These are phyloP conservation scores for Nepenthes mirabilis DNA, from an alignment of 148 eudicot genomes.

Conservation along the genomic window DNA sequence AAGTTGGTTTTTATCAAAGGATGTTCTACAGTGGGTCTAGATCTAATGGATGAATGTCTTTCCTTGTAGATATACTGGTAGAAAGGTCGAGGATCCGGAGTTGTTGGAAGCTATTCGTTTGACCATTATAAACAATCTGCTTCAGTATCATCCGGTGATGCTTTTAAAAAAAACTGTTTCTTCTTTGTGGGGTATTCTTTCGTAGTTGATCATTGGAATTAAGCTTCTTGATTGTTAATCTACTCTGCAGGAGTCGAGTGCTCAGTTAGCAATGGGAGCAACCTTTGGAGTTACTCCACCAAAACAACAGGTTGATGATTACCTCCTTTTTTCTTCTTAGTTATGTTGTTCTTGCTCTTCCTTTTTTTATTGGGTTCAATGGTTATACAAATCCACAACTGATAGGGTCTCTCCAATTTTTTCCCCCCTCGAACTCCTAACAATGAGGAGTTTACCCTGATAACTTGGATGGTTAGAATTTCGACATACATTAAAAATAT, in stretches of 20 bases:
- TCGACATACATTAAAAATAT: too few relatives aligned
- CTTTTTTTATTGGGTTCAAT: too few relatives aligned
- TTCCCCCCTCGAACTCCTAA: too few relatives aligned
- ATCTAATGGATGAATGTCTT: slow-evolving; percentile 4
- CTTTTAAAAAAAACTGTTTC: background rate
- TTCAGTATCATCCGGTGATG: slow-evolving; percentile 83
- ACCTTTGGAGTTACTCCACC: slow-evolving; percentile 73
- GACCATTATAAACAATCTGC: slow-evolving; percentile 86
- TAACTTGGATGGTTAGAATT: too few relatives aligned
- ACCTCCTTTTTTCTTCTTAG: background rate
- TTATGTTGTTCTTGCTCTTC: background rate
- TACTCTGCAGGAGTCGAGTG: slow-evolving; percentile 72
- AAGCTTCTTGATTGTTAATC: slow-evolving; percentile 7
- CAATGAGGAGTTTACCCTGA: too few relatives aligned
- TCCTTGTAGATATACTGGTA: slow-evolving; percentile 59
- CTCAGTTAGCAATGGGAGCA: slow-evolving; percentile 81
- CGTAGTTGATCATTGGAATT: background rate
- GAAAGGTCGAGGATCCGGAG: slow-evolving; percentile 93
- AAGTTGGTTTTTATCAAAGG: background rate
- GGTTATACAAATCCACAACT: too few relatives aligned
- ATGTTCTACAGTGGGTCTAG: background rate
- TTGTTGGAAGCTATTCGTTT: slow-evolving; percentile 85
- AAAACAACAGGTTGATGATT: slow-evolving; percentile 29
- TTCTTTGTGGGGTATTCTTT: background rate
- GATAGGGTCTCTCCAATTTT: too few relatives aligned